phyloP scores from a whole-genome alignment of 345 rosid genomes.

The Barbarea vulgaris region DNA sequence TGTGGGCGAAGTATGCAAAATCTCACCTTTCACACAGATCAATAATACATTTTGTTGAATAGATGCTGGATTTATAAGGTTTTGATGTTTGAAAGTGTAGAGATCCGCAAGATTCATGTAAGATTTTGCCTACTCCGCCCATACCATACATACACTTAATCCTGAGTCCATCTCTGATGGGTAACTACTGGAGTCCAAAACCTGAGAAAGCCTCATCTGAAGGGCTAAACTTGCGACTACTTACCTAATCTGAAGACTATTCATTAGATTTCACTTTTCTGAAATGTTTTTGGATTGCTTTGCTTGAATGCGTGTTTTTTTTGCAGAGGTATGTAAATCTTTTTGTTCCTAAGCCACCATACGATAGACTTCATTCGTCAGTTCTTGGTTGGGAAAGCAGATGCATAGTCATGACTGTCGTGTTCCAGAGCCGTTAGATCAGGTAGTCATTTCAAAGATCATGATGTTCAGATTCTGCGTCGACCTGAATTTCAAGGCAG shows the following conservation, averaged over 20 bases:
- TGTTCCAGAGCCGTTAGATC: not conserved
- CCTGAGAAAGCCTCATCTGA: not conserved
- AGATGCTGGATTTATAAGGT: not conserved
- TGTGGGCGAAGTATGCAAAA: constrained; percentile 33
- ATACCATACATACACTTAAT: constrained; percentile 21
- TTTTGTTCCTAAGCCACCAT: constrained; percentile 2
- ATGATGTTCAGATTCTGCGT: not conserved
- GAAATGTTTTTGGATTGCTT: not conserved
- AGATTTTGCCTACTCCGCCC: constrained; percentile 31
- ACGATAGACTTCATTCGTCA: not conserved
- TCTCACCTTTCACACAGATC: constrained; percentile 34
- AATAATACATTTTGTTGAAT: not conserved
- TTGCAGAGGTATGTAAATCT: not conserved
- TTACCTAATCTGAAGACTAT: not conserved
- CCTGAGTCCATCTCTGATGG: constrained; percentile 18
- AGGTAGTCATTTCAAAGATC: not conserved
- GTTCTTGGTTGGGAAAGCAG: not conserved
- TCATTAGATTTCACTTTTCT: not conserved
- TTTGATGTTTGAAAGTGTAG: not conserved
- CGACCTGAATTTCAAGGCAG: constrained; percentile 3
- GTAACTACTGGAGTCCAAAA: not conserved
- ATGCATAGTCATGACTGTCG: not conserved
- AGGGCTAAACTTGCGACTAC: not conserved
- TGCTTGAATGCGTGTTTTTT: not conserved
- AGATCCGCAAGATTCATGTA: constrained; percentile 1